Base-by-base conservation (phyloP, 192 early-diverging fungal species). In the Lobosporangium transversale region DNA sequence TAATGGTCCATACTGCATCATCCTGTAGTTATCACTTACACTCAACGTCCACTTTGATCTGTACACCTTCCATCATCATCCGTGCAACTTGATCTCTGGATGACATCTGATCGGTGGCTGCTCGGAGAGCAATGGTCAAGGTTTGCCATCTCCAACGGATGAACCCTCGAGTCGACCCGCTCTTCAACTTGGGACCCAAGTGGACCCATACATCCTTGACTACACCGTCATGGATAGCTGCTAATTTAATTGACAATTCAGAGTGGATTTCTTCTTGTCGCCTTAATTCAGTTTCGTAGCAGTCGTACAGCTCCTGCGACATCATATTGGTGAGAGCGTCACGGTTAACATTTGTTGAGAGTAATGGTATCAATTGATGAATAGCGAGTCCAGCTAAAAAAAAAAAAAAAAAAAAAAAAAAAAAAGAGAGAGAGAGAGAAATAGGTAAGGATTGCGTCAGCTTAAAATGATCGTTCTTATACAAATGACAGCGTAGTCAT, bases 201-300 rank as follows among this genome's bases (percentile, higher is more conserved):
- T 60, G 62, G 14, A 83, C 78, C 84, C 84, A 86, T 0, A 83
- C 78, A 70, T 86, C 81, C 32, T 68, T 66, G n/a, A 86, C 44
- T 20, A 67, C 48, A 9, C 68, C 82, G 58, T 86, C 84, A 48
- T 86, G 81, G 10, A 86, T 52, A 23, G 79, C 73, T 15, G 84
- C 80, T 15, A 86, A 35, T 29, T 70, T 51, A 44, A 86, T 80
- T 1, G 50, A 40, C 12, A 86, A 62, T n/a, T 75, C 60, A 3
- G 71, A 75, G 8, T 66, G 43, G 27, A 75, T 33, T 17, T 58
- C 43, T n/a, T 75, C 71, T 58, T 75, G 71, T 6, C 40, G 21
- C 23, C 32, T 29, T 7, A 69, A 56, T 33, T 70, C 71, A 36
- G 68, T 42, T 36, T 66, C 68, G 14, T 68, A 67, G 23, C 44